Percentiles rank a stretch among this genome's conserved stretches.
Evolutionary conservation across 139 green algal genomes (phyloP).

Genomic region (Asterochloris sp.): DNA sequence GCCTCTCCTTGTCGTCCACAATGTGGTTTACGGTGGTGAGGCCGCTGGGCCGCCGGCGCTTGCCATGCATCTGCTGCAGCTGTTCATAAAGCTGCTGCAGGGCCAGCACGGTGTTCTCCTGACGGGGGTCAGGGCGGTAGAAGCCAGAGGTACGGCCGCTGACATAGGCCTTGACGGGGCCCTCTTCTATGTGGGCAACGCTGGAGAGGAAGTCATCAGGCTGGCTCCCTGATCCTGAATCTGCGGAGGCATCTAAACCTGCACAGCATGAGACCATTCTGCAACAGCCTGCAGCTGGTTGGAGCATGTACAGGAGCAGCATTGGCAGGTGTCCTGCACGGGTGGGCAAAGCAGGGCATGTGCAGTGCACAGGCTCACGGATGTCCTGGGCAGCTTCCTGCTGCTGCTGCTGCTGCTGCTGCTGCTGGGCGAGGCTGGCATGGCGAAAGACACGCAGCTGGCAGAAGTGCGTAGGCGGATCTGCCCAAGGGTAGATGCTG

Average conservation of each 20-base stretch:
- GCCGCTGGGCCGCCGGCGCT: conserved; percentile 23
- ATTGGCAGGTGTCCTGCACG: too few species aligned
- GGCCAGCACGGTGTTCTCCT: conserved; percentile 61
- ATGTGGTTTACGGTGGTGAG: conserved; percentile 53
- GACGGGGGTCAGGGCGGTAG: conserved; percentile 53
- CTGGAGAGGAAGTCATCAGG: background rate
- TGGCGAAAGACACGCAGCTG: too few species aligned
- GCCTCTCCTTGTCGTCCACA: background rate
- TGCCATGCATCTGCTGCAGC: conserved; percentile 22
- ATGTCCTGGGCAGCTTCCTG: too few species aligned
- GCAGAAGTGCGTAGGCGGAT: too few species aligned
- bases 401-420: too few species aligned
- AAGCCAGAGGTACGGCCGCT: conserved; percentile 30
- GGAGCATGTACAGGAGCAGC: too few species aligned
- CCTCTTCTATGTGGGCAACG: conserved; percentile 21
- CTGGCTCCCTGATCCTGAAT: background rate
- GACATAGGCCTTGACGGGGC: conserved; percentile 51
- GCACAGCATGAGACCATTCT: background rate
- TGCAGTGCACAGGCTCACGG: too few species aligned
- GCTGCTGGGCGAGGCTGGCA: too few species aligned
- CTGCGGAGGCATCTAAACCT: background rate
- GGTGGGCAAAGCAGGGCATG: too few species aligned
- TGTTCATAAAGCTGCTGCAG: conserved; percentile 65
- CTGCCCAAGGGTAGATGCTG: too few species aligned
- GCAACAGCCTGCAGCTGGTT: too few species aligned